These are phyloP conservation scores for Adansonia madagascariensis DNA, from an alignment of 441 rosid species.

Conservation along the genomic window DNA sequence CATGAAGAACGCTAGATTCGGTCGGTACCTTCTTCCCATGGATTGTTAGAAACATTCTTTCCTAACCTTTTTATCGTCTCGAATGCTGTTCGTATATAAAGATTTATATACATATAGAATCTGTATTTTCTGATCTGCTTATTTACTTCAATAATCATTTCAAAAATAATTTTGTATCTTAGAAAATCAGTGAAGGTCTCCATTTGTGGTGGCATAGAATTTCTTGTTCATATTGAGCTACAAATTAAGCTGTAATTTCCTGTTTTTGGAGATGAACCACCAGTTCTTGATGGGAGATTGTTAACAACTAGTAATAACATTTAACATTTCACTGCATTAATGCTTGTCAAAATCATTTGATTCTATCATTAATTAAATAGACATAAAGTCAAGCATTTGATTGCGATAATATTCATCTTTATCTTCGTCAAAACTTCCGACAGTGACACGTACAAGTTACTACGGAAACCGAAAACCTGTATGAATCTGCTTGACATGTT, in stretches of 20 bases:
- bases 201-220: neutral
- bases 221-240: neutral
- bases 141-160: neutral
- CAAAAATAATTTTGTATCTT: neutral
- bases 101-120: neutral
- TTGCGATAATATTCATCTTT: neutral
- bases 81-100: neutral
- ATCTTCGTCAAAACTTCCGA: too few relatives aligned
- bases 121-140: neutral
- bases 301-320: neutral
- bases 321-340: neutral
- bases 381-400: neutral
- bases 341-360: neutral
- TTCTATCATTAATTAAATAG: neutral
- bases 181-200: too few relatives aligned
- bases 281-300: neutral
- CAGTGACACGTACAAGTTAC: neutral
- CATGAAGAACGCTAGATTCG: slow-evolving; percentile 55
- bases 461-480: neutral
- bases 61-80: neutral
- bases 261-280: neutral
- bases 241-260: neutral
- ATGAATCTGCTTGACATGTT: neutral
- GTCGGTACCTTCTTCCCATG: slow-evolving; percentile 53
- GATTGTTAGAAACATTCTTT: slow-evolving; percentile 36